Evolutionary conservation across 2,329 filamentous ascomycete species (phyloP).

Genomic region (Lasiodiplodia sp.): DNA sequence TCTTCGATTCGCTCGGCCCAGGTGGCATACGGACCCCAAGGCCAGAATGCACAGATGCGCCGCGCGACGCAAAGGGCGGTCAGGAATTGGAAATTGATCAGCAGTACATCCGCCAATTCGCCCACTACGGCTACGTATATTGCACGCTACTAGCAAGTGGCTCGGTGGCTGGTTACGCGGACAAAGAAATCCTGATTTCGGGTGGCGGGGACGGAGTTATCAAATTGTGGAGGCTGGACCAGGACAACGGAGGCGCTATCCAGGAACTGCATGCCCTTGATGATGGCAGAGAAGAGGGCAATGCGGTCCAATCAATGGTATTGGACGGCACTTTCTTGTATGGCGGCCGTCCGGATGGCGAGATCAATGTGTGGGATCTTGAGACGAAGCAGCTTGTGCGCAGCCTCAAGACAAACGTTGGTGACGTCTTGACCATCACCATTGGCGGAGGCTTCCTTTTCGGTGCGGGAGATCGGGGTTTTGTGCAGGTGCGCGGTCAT

Average conservation of each 20-base stretch:
- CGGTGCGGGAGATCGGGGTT: slow-evolving; percentile 89
- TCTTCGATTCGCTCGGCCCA: slow-evolving; percentile 90
- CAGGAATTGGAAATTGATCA: slow-evolving; percentile 81
- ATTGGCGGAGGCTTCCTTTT: slow-evolving; percentile 87
- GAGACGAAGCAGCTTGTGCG: slow-evolving; percentile 91
- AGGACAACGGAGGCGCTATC: slow-evolving; percentile 67
- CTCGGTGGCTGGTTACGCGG: slow-evolving; percentile 62
- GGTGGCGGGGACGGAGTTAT: slow-evolving; percentile 94
- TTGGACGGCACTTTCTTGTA: slow-evolving; percentile 93
- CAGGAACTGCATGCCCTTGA: slow-evolving; percentile 72
- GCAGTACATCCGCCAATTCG: slow-evolving; percentile 83
- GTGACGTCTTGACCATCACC: slow-evolving; percentile 85
- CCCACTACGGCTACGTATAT: slow-evolving; percentile 95
- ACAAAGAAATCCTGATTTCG: slow-evolving; percentile 82
- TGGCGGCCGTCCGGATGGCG: slow-evolving; percentile 83
- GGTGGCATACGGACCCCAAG: slow-evolving; percentile 81
- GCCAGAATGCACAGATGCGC: slow-evolving; percentile 63
- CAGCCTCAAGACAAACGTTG: slow-evolving; percentile 80
- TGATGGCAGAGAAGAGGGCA: slow-evolving; percentile 64
- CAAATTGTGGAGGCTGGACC: slow-evolving; percentile 85
- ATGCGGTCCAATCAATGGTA: slow-evolving; percentile 76
- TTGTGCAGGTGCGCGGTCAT: slow-evolving; percentile 52
- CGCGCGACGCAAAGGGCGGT: slow-evolving; percentile 62
- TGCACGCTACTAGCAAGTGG: slow-evolving; percentile 89
- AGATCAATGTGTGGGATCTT: slow-evolving; percentile 95